Conservation (phyloP, 2,329 filamentous ascomycete species). For the Fusarium euwallaceae region DNA sequence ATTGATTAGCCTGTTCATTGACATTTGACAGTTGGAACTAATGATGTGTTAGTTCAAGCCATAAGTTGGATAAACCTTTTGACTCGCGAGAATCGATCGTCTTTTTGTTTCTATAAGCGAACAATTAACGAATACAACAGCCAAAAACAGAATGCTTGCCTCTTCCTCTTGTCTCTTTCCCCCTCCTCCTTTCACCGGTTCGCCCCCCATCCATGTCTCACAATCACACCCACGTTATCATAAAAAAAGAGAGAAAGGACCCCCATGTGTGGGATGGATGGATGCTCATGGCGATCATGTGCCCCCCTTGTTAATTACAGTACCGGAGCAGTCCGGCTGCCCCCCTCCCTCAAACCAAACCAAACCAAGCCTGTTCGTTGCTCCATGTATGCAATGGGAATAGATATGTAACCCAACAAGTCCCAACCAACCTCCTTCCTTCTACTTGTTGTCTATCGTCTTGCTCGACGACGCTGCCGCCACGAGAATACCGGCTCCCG, state of each 20-base stretch:
- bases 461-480: constrained; percentile 56
- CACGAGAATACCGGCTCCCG: constrained; percentile 71
- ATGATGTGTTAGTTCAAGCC: background rate
- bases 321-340: constrained; percentile 33
- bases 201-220: constrained; percentile 18
- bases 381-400: background rate
- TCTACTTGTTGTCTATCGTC: constrained; percentile 52
- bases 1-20: background rate
- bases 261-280: constrained; percentile 3
- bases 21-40: background rate
- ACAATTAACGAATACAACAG: constrained; percentile 6
- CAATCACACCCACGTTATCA: constrained; percentile 25
- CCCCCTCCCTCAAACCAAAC: constrained; percentile 1
- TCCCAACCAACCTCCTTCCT: constrained; percentile 6
- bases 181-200: constrained; percentile 10
- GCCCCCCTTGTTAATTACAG: constrained; percentile 34
- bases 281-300: constrained; percentile 20
- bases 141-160: background rate
- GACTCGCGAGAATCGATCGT: constrained; percentile 22
- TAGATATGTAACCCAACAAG: constrained; percentile 21
- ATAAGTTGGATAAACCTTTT: background rate
- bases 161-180: constrained; percentile 7
- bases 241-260: constrained; percentile 9
- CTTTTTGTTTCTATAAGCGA: constrained; percentile 28
- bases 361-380: background rate